These are phyloP conservation scores for Vaccinium corymbosum DNA, from an alignment of 148 eudicot genomes.

Conservation along the genomic window DNA sequence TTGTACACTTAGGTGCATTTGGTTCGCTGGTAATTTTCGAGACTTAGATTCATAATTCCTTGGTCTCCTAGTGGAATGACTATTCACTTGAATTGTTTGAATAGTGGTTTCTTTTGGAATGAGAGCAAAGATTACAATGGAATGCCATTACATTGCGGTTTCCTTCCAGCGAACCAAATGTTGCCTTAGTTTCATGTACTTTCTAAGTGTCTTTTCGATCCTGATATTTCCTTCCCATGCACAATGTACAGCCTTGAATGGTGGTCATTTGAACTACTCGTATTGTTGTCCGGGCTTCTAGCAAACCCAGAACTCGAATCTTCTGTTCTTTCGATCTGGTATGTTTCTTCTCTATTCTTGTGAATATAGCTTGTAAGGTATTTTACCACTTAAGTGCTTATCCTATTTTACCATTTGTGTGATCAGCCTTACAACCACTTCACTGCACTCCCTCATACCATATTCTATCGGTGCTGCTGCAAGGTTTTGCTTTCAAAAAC, in stretches of 20 bases:
- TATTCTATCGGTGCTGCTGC: constrained; percentile 39
- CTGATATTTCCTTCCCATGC: neutral
- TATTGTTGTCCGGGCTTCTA: constrained; percentile 33
- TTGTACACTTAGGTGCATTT: neutral
- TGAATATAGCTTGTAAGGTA: neutral
- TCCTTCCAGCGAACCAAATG: neutral
- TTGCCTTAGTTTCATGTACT: neutral
- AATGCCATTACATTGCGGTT: neutral
- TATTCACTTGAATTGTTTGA: neutral
- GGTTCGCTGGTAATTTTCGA: neutral
- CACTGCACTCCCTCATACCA: constrained; percentile 34
- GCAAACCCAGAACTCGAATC: constrained; percentile 45
- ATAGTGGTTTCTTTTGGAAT: neutral
- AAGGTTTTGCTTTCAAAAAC: constrained; percentile 24
- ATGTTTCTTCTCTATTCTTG: constrained; percentile 2
- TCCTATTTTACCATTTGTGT: neutral
- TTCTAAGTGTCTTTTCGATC: neutral
- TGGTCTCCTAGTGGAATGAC: neutral
- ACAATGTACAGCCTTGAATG: constrained; percentile 38
- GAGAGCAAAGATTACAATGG: neutral
- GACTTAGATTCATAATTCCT: neutral
- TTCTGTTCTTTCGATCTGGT: constrained; percentile 52
- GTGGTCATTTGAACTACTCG: constrained; percentile 42
- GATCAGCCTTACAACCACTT: constrained; percentile 35
- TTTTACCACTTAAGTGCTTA: neutral